A percentile compares a stretch with the other conserved stretches of the same genome.
Conservation (phyloP, 2,329 filamentous ascomycete genomes). For the Emericellopsis cladophorae region DNA sequence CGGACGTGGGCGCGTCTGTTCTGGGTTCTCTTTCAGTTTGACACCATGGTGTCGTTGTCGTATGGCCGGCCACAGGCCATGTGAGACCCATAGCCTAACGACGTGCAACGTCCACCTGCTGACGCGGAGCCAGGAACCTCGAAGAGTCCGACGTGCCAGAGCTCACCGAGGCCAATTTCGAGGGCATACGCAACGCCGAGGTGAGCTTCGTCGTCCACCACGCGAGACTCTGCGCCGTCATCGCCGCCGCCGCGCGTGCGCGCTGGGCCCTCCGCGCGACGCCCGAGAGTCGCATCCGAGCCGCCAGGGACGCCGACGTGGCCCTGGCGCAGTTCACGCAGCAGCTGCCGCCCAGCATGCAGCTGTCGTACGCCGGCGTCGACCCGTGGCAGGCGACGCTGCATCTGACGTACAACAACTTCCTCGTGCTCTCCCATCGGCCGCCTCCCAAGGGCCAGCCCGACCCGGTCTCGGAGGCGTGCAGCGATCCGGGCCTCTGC, state of each 20-base stretch:
- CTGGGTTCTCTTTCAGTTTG: slow-evolving; percentile 27
- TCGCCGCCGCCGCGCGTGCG: slow-evolving; percentile 21
- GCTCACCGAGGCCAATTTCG: slow-evolving; percentile 29
- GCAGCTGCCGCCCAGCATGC: slow-evolving; percentile 13
- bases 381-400: slow-evolving; percentile 16
- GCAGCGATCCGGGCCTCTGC: slow-evolving; percentile 16
- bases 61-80: slow-evolving; percentile 40
- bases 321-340: slow-evolving; percentile 16
- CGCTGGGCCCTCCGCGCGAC: slow-evolving; percentile 5
- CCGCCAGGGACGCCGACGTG: slow-evolving; percentile 15
- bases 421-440: slow-evolving; percentile 19
- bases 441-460: slow-evolving; percentile 8
- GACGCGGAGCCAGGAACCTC: slow-evolving; percentile 18
- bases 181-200: slow-evolving; percentile 24
- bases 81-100: slow-evolving; percentile 8
- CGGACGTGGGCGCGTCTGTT: slow-evolving; percentile 23
- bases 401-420: slow-evolving; percentile 20
- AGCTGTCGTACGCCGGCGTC: slow-evolving; percentile 8
- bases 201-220: slow-evolving; percentile 31
- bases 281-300: slow-evolving; percentile 9
- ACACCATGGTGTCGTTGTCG: slow-evolving; percentile 20
- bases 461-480: slow-evolving; percentile 3
- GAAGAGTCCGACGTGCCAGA: slow-evolving; percentile 36
- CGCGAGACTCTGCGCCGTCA: slow-evolving; percentile 34
- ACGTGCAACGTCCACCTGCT: not conserved